These are phyloP conservation scores for Tilletia horrida DNA, from an alignment of 1,284 basidiomycete genomes.

Conservation along the genomic window DNA sequence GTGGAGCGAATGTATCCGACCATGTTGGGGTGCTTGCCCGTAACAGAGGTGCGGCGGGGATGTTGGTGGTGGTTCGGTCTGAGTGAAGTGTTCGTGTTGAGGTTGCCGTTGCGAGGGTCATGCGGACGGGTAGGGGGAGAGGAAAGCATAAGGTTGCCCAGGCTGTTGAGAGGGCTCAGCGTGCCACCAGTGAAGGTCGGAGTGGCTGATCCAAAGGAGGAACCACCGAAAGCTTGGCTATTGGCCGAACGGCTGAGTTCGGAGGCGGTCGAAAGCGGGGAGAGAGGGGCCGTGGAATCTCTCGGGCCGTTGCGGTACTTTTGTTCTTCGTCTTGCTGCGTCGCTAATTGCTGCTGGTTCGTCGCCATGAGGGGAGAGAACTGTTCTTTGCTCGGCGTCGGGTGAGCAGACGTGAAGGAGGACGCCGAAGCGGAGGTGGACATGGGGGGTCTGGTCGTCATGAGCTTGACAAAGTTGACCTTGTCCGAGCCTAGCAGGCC, in stretches of 20 bases:
- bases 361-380: slow-evolving; percentile 23
- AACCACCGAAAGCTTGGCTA: slow-evolving; percentile 2
- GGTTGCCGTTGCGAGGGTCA: background rate
- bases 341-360: slow-evolving; percentile 31
- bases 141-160: slow-evolving; percentile 27
- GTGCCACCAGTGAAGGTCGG: slow-evolving; percentile 15
- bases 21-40: slow-evolving; percentile 26
- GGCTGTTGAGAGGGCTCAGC: slow-evolving; percentile 34
- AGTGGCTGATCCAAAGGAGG: background rate
- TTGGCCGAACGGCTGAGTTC: slow-evolving; percentile 14
- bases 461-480: slow-evolving; percentile 55
- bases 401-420: no score
- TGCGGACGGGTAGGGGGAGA: background rate
- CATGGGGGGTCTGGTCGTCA: slow-evolving; percentile 37
- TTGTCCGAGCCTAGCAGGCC: slow-evolving; percentile 57
- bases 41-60: slow-evolving; percentile 11
- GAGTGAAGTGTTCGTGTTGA: slow-evolving; percentile 22
- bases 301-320: slow-evolving; percentile 31
- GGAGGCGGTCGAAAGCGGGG: slow-evolving; percentile 32
- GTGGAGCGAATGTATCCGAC: slow-evolving; percentile 26
- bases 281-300: slow-evolving; percentile 18
- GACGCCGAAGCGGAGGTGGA: no score
- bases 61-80: slow-evolving; percentile 3
- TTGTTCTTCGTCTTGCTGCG: slow-evolving; percentile 37
- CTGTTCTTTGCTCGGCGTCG: slow-evolving; percentile 23